These are phyloP conservation scores for Cystobasidium pallidum DNA, from an alignment of 1,284 basidiomycete species.

Conservation along the genomic window DNA sequence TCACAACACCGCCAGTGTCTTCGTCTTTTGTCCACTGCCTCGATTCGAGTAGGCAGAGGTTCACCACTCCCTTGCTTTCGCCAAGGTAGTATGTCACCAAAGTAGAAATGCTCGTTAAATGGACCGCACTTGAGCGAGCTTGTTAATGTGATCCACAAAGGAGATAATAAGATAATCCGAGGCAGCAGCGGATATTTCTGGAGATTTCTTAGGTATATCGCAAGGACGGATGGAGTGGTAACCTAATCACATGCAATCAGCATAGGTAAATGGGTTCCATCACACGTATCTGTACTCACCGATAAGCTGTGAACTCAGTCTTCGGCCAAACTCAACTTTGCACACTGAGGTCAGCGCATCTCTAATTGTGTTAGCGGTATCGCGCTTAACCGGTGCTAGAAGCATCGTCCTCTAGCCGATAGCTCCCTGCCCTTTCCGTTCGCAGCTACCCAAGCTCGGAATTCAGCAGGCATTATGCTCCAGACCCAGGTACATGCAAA, in stretches of 20 bases:
- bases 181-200: neutral
- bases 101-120: conserved; percentile 85
- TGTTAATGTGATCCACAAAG: conserved; percentile 74
- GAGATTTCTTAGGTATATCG: conserved; percentile 19
- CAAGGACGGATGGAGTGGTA: conserved; percentile 20
- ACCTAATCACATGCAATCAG: conserved; percentile 1
- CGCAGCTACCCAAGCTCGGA: too few species aligned
- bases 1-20: neutral
- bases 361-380: too few species aligned
- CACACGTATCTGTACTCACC: conserved; percentile 49
- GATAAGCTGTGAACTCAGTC: conserved; percentile 83
- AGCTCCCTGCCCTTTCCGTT: too few species aligned
- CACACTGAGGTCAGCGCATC: too few species aligned
- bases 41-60: conserved; percentile 42
- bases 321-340: too few species aligned
- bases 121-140: conserved; percentile 83
- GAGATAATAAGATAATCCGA: conserved; percentile 54
- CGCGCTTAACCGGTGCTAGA: too few species aligned
- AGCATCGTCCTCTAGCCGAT: too few species aligned
- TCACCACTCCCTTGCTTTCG: conserved; percentile 37
- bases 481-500: too few species aligned
- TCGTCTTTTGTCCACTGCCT: conserved; percentile 36
- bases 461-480: too few species aligned
- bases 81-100: conserved; percentile 62
- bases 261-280: neutral